These are phyloP conservation scores for Phytophthora pseudosyringae DNA, from an alignment of 352 stramenopile genomes.

Conservation along the genomic window DNA sequence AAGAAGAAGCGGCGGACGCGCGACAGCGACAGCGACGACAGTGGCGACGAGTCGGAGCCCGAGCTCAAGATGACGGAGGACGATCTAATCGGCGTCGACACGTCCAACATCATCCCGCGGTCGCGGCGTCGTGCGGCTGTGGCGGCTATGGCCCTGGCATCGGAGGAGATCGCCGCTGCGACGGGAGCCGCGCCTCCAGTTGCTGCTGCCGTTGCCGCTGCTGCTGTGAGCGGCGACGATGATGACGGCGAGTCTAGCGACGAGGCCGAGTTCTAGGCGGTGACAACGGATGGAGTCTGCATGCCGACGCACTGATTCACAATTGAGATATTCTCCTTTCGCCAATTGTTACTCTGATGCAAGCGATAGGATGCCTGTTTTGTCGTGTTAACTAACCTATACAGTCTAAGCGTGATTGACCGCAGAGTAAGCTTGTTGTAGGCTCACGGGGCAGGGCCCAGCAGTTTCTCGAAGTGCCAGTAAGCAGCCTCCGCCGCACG, in stretches of 20 bases:
- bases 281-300: constrained; percentile 8
- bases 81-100: constrained; percentile 85
- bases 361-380: constrained; percentile 1
- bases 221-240: constrained; percentile 22
- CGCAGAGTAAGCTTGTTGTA: too few relatives aligned
- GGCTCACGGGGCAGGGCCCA: constrained; percentile 29
- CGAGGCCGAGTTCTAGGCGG: constrained; percentile 83
- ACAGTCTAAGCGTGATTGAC: too few relatives aligned
- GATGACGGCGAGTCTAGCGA: constrained; percentile 86
- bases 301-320: constrained; percentile 5
- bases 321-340: constrained; percentile 26
- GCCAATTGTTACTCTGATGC: constrained; percentile 3
- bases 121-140: constrained; percentile 72
- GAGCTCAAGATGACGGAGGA: constrained; percentile 89
- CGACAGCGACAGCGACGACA: constrained; percentile 64
- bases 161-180: constrained; percentile 54
- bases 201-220: constrained; percentile 7
- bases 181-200: constrained; percentile 20
- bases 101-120: constrained; percentile 88
- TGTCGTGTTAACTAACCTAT: neutral
- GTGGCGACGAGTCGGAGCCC: constrained; percentile 67
- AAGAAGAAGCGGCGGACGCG: constrained; percentile 76
- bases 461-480: constrained; percentile 47
- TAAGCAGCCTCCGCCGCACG: constrained; percentile 63
- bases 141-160: constrained; percentile 69